A percentile compares a stretch with the other conserved stretches of the same genome.
Conservation (phyloP, 805 yeast species). For the Scheffersomyces coipomensis region DNA sequence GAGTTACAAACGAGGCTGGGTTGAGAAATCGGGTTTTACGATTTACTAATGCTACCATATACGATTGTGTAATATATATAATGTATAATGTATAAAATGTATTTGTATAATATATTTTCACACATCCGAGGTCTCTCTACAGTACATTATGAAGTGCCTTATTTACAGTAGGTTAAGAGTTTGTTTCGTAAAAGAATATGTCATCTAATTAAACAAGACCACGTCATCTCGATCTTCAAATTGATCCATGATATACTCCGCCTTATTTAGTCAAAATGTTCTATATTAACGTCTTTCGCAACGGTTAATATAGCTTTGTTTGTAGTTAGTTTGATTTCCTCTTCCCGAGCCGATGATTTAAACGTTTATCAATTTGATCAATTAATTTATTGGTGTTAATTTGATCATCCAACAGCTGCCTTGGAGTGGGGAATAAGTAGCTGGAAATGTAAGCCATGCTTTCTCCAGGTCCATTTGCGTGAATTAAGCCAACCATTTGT, state of each 20-base stretch:
- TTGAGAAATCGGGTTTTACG: too few species aligned
- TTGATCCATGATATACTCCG: slow-evolving; percentile 66
- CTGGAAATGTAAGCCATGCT: slow-evolving; percentile 67
- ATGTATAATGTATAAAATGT: too few species aligned
- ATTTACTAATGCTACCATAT: too few species aligned
- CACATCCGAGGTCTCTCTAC: too few species aligned
- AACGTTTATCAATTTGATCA: slow-evolving; percentile 52
- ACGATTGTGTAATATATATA: too few species aligned
- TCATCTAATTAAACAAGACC: slow-evolving; percentile 43
- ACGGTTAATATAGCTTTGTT: slow-evolving; percentile 49
- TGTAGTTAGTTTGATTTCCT: slow-evolving; percentile 44
- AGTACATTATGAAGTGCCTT: too few species aligned
- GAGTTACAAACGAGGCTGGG: too few species aligned
- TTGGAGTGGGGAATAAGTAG: slow-evolving; percentile 60
- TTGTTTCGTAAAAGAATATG: too few species aligned
- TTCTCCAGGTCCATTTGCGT: slow-evolving; percentile 75
- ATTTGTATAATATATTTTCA: too few species aligned
- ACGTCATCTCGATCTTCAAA: slow-evolving; percentile 47
- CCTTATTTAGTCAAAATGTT: slow-evolving; percentile 64
- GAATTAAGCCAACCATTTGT: slow-evolving; percentile 84
- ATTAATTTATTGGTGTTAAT: slow-evolving; percentile 49
- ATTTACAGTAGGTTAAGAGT: too few species aligned
- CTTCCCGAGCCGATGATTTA: slow-evolving; percentile 31
- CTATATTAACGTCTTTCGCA: slow-evolving; percentile 56
- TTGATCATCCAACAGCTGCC: slow-evolving; percentile 45